Conservation (phyloP, 371 early-diverging fungal species). For the Mortierella sp. region DNA sequence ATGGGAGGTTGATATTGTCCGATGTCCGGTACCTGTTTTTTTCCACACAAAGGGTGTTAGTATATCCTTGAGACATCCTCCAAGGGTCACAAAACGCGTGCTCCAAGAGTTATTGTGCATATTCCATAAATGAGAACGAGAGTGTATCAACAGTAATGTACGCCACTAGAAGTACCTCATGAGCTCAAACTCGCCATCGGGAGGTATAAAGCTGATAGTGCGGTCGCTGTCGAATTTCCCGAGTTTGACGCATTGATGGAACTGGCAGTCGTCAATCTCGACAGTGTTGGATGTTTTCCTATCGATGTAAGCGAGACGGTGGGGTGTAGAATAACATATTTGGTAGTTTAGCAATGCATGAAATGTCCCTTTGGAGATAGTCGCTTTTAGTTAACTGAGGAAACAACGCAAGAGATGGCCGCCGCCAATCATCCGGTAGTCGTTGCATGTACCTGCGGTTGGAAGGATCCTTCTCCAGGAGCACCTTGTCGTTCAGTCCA, state of each 20-base stretch:
- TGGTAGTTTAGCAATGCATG: too few species aligned
- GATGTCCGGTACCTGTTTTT: slow-evolving; percentile 83
- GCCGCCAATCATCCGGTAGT: not conserved
- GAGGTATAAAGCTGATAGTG: slow-evolving; percentile 91
- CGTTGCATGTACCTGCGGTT: slow-evolving; percentile 39
- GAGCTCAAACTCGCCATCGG: slow-evolving; percentile 95
- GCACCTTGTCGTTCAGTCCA: slow-evolving; percentile 87
- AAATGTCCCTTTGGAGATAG: not conserved
- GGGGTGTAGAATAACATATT: not conserved
- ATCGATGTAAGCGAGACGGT: not conserved
- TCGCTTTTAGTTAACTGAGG: not conserved
- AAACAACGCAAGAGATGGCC: too few species aligned
- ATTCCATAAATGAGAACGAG: too few species aligned
- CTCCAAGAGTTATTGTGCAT: too few species aligned
- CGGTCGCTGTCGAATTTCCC: slow-evolving; percentile 87
- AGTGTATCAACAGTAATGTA: too few species aligned
- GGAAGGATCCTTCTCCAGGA: slow-evolving; percentile 78
- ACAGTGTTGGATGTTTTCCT: slow-evolving; percentile 74
- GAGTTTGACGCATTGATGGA: slow-evolving; percentile 93
- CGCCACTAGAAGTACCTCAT: slow-evolving; percentile 73
- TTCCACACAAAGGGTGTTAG: not conserved
- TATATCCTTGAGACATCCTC: not conserved
- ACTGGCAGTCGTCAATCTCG: slow-evolving; percentile 92
- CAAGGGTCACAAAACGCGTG: too few species aligned
- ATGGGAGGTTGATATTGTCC: slow-evolving; percentile 89